phyloP scores from a whole-genome alignment of 306 rosid genomes.

The Cicer pinnatifidum region DNA sequence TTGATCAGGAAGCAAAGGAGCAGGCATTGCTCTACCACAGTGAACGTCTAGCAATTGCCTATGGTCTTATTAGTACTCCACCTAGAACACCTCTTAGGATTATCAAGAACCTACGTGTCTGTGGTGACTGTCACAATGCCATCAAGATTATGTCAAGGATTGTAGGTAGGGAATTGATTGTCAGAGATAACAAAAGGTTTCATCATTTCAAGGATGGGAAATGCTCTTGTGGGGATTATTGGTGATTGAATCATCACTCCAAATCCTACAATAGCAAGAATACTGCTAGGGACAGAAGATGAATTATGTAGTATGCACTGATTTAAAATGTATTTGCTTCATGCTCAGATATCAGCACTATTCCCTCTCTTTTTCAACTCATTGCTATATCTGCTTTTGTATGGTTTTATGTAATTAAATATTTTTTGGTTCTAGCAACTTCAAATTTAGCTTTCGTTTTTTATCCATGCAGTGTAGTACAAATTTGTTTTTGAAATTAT shows the following conservation, averaged over 20 bases:
- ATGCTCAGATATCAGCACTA: slow-evolving; percentile 33
- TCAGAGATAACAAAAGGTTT: slow-evolving; percentile 82
- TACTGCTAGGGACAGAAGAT: slow-evolving; percentile 39
- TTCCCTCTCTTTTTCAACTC: slow-evolving; percentile 36
- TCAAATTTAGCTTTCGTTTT: slow-evolving; percentile 2
- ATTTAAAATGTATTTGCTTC: slow-evolving; percentile 42
- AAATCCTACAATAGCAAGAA: slow-evolving; percentile 10
- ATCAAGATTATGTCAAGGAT: slow-evolving; percentile 91
- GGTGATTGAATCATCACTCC: slow-evolving; percentile 53
- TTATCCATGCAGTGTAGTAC: slow-evolving; percentile 14
- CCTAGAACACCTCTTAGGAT: slow-evolving; percentile 82
- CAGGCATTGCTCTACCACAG: slow-evolving; percentile 86
- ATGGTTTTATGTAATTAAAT: background rate
- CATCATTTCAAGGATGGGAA: slow-evolving; percentile 93
- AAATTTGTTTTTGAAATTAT: background rate
- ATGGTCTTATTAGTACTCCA: slow-evolving; percentile 87
- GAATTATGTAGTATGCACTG: slow-evolving; percentile 46
- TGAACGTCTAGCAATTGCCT: slow-evolving; percentile 83
- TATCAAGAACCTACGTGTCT: slow-evolving; percentile 81
- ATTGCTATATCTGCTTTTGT: slow-evolving; percentile 17
- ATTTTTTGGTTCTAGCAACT: background rate
- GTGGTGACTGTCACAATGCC: slow-evolving; percentile 92
- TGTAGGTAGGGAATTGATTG: slow-evolving; percentile 78
- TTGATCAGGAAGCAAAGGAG: slow-evolving; percentile 95
- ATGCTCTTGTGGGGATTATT: slow-evolving; percentile 94